These are phyloP conservation scores for Blastocystis sp. DNA, from an alignment of 352 stramenopile genomes.

Conservation along the genomic window DNA sequence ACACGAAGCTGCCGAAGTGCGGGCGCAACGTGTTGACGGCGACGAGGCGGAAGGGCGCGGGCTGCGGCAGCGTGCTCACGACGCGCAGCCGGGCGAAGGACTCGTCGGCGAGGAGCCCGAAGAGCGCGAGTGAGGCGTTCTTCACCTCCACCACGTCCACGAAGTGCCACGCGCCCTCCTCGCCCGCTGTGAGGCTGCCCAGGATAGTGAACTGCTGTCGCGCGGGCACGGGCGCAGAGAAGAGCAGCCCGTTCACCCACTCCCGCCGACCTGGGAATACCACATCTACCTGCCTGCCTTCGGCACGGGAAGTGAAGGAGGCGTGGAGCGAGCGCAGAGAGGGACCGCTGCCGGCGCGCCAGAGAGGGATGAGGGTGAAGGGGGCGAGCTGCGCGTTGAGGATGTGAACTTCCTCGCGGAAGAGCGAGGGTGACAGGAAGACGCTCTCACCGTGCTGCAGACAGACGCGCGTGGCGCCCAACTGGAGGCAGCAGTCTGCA, in stretches of 20 bases:
- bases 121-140: not conserved
- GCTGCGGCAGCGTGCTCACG: not conserved
- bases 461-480: not conserved
- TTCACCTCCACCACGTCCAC: not conserved
- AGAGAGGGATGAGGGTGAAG: slow-evolving; percentile 8
- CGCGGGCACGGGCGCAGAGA: not conserved
- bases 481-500: not conserved
- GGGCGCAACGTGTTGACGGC: not conserved
- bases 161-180: not conserved
- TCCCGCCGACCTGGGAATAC: slow-evolving; percentile 6
- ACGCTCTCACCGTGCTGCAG: not conserved
- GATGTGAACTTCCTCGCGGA: not conserved
- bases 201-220: not conserved
- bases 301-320: not conserved
- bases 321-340: not conserved
- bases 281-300: not conserved
- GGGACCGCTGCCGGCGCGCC: not conserved
- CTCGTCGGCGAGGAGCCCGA: not conserved
- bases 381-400: not conserved
- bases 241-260: slow-evolving; percentile 17
- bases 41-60: not conserved
- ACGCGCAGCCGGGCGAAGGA: slow-evolving; percentile 2
- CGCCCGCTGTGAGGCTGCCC: not conserved
- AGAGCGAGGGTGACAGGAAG: not conserved
- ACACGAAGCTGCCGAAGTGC: slow-evolving; percentile 32